Evolutionary conservation across 331 rosid species (phyloP), one percentile per base, ranked within the genome.

Genomic region (Ulmus americana): DNA sequence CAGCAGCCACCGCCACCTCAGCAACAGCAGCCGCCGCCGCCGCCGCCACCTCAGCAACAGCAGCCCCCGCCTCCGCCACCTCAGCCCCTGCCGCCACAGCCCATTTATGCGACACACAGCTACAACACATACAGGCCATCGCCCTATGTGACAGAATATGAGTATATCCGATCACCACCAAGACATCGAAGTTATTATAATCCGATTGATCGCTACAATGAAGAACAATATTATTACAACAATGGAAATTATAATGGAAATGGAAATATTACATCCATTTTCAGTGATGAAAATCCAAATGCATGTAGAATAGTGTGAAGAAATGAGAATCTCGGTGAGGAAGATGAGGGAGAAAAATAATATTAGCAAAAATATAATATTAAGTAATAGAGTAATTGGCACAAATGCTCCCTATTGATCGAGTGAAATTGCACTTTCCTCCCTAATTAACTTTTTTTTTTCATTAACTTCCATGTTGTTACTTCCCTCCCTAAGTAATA

Each of bases 271-370:
- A 74, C 79, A 45, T 86, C 91, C 50, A 76, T 94, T 48, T 94
- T 94, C 77, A 94, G 95, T 39, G 97, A 89, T 51, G 97, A 94
- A 80, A 90, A 94, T 81, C 98, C 97, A 0, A 89, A 94, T 65
- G 95, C 97, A 16, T 94, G 95, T 73, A 55, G 64, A 13, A 72
- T 90, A 76, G 82, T 87, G 70, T 89, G 80, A 66, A 14, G 52
- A 6, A 28, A 55, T 6, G 10, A 7, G 13, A 71, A 74, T 64
- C 51, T 46, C 48, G 67, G 62, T 57, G 0, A 57, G 54, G 15
- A 64, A 64, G 75, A 45, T 63, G 45, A 39, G 61, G 69, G 70
- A 60, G 77, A 39, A 46, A 6, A 48, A 9, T 70, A 65, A 38
- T 49, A 10, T 52, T 63, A 63, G 51, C 12, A 3, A 54, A 7